Base-by-base conservation (phyloP, 352 stramenopile species). In the Aphanomyces invadans region DNA sequence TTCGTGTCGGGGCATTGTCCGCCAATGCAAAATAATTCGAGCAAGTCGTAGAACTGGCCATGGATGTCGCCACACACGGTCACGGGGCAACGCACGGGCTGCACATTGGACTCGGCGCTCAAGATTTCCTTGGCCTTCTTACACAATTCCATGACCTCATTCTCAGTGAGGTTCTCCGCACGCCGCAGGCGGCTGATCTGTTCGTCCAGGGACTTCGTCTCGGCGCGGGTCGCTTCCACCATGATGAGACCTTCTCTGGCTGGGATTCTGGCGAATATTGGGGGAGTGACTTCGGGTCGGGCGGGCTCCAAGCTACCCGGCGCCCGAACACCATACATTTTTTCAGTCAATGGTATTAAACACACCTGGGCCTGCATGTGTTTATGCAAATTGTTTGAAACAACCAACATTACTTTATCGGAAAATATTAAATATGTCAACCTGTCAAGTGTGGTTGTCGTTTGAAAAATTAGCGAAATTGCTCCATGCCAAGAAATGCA, bases 91-190 rank as follows among this genome's bases (percentile, higher is more conserved):
- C 73, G 74, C 65, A 95, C 85, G 28, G 84, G 83, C 75, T 93
- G 84, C 54, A 95, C 86, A 71, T 95, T 95, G 26, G 78, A 88
- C 76, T 95, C 86, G 62, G 78, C 69, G 36, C 80, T 71, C 49
- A 95, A 76, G 63, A 95, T 95, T 75, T 95, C 87, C 80, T 93
- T 93, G 57, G 78, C 85, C 70, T 93, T 92, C 74, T 92, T 81
- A 70, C 88, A 96, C 62, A 95, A 70, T 71, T 91, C 83, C 66
- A 83, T 93, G 70, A 96, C 90, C 74, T 95, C 87, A 51, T 77
- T 90, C 77, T 93, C 86, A 62, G 80, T 87, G 53, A 96, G 78
- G 73, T 92, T 95, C 79, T 95, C 88, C 29, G 86, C 86, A 60
- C 82, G 80, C 48, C 83, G 83, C 72, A 94, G 66, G 28, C 83